Evolutionary conservation across 495 filamentous ascomycete genomes (phyloP).

Genomic region (Penicillium cinerascens): DNA sequence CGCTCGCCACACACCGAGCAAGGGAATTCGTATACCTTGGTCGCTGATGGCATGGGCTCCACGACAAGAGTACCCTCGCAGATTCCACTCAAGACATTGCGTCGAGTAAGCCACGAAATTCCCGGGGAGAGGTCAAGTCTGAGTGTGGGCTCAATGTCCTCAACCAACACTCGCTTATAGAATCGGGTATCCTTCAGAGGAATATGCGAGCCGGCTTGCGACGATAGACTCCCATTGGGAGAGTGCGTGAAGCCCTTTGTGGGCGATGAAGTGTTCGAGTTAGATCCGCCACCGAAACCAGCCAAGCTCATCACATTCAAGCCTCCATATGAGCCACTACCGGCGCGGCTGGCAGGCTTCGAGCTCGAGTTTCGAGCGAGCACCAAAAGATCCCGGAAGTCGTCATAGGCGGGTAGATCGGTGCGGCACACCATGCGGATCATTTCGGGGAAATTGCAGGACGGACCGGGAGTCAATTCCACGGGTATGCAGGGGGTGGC

Average conservation of each 20-base stretch:
- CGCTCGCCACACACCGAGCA: conserved; percentile 89
- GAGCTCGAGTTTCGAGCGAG: conserved; percentile 59
- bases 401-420: conserved; percentile 75
- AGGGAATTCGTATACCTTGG: conserved; percentile 60
- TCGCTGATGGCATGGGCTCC: conserved; percentile 69
- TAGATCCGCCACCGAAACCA: conserved; percentile 43
- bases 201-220: conserved; percentile 34
- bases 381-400: conserved; percentile 76
- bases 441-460: conserved; percentile 79
- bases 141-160: conserved; percentile 93
- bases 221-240: conserved; percentile 38
- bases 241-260: conserved; percentile 39
- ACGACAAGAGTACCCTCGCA: conserved; percentile 84
- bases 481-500: conserved; percentile 34
- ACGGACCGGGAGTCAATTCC: conserved; percentile 69
- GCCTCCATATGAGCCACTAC: conserved; percentile 65
- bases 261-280: conserved; percentile 41
- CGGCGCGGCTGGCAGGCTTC: conserved; percentile 56
- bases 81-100: conserved; percentile 76
- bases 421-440: conserved; percentile 77
- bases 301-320: conserved; percentile 61
- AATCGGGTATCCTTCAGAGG: conserved; percentile 86
- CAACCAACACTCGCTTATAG: conserved; percentile 80
- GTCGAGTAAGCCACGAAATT: conserved; percentile 86
- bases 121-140: conserved; percentile 85